Evolutionary conservation across 1,284 basidiomycete genomes (phyloP).

Genomic region (Cystobasidium pallidum): DNA sequence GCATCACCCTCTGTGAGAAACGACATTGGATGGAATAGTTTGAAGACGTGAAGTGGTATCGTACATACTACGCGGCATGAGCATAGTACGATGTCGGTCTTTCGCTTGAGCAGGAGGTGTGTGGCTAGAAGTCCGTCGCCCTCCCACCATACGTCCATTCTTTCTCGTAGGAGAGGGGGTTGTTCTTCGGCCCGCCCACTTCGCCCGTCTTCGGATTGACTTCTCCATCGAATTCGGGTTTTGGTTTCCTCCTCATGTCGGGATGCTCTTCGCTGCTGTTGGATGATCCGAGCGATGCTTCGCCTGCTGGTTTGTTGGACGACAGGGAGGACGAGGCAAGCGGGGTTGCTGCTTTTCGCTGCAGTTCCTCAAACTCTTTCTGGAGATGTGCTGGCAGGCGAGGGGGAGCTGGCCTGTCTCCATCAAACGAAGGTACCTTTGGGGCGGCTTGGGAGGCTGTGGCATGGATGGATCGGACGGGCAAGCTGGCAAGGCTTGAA

Average conservation of each 20-base stretch:
- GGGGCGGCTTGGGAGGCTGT: neutral
- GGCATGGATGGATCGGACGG: constrained; percentile 2
- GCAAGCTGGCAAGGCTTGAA: neutral
- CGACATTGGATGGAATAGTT: too few species aligned
- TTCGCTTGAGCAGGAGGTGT: too few species aligned
- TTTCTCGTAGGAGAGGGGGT: constrained; percentile 58
- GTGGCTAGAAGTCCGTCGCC: constrained; percentile 44
- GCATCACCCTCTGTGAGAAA: too few species aligned
- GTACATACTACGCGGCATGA: too few species aligned
- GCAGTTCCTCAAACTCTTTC: constrained; percentile 58
- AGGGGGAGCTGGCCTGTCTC: constrained; percentile 54
- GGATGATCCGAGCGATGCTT: neutral
- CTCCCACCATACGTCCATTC: constrained; percentile 46
- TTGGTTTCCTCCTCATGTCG: constrained; percentile 55
- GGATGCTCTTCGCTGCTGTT: constrained; percentile 52
- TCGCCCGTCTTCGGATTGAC: constrained; percentile 63
- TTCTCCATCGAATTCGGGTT: constrained; percentile 62
- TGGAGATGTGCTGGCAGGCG: constrained; percentile 57
- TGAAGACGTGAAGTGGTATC: too few species aligned
- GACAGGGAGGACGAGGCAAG: constrained; percentile 23
- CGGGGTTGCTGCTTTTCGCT: constrained; percentile 44
- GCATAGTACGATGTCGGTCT: too few species aligned
- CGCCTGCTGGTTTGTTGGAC: constrained; percentile 6
- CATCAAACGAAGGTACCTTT: constrained; percentile 44
- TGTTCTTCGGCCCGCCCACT: constrained; percentile 63